These are phyloP conservation scores for Trichoderma endophyticum DNA, from an alignment of 2,329 filamentous ascomycete species.

Conservation along the genomic window DNA sequence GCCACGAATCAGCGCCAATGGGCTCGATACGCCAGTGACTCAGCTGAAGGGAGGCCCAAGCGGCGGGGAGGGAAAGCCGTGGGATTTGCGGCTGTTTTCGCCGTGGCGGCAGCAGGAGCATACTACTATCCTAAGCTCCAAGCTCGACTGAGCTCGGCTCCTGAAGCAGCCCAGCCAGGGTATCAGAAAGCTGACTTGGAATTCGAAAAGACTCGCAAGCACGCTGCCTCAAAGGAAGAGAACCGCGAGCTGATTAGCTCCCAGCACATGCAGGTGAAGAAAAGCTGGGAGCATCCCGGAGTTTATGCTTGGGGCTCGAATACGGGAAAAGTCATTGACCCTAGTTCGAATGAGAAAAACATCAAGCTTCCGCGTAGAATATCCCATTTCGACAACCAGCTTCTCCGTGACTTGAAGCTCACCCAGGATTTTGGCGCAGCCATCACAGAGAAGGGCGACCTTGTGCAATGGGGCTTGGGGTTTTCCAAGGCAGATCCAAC, in stretches of 20 bases:
- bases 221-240: conserved; percentile 63
- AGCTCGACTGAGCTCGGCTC: conserved; percentile 25
- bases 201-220: conserved; percentile 64
- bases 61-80: conserved; percentile 31
- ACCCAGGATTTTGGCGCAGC: conserved; percentile 80
- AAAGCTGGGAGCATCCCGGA: conserved; percentile 76
- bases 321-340: conserved; percentile 76
- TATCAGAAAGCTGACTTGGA: conserved; percentile 51
- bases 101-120: conserved; percentile 37
- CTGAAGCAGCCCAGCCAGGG: conserved; percentile 20
- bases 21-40: conserved; percentile 29
- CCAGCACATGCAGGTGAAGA: conserved; percentile 83
- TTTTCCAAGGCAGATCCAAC: conserved; percentile 63
- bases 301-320: conserved; percentile 96
- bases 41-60: conserved; percentile 21
- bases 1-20: conserved; percentile 29
- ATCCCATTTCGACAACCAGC: conserved; percentile 75
- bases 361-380: conserved; percentile 80
- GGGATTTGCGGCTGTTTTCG: conserved; percentile 35
- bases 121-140: conserved; percentile 39
- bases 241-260: conserved; percentile 74
- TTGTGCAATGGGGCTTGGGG: conserved; percentile 86
- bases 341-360: conserved; percentile 70
- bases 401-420: conserved; percentile 84
- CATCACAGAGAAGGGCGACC: conserved; percentile 79